Evolutionary conservation across 2,329 filamentous ascomycete species (phyloP).

Genomic region (Chalaropsis thielavioides): DNA sequence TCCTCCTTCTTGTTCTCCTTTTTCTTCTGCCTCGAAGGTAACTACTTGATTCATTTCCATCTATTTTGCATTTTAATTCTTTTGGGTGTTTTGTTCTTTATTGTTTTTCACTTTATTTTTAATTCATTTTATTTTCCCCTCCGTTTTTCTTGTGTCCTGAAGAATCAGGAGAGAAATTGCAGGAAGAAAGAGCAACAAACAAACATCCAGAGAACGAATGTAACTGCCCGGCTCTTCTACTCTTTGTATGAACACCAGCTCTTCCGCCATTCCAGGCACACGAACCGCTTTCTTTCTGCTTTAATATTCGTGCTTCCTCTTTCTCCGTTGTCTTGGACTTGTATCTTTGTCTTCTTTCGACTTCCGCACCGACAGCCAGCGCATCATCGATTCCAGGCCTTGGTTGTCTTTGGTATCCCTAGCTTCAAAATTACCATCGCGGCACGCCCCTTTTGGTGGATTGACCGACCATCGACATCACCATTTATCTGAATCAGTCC

Average conservation of each 20-base stretch:
- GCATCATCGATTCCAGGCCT: not conserved
- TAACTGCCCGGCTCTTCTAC: not conserved
- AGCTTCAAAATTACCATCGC: not conserved
- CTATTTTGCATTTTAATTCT: not conserved
- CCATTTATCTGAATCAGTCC: not conserved
- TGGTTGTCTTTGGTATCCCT: not conserved
- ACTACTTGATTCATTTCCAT: not conserved
- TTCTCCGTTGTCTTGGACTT: constrained; percentile 20
- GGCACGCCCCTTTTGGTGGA: not conserved
- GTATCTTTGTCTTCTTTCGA: not conserved
- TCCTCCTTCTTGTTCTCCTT: not conserved
- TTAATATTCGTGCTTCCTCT: not conserved
- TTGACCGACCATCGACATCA: not conserved
- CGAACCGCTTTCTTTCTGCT: not conserved
- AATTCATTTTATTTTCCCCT: constrained; percentile 11
- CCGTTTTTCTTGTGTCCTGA: not conserved
- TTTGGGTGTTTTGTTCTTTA: not conserved
- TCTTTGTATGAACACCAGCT: not conserved
- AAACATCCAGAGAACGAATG: not conserved
- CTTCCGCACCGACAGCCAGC: too few relatives aligned
- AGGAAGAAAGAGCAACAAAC: not conserved
- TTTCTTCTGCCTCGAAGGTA: not conserved
- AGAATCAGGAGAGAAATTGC: constrained; percentile 13
- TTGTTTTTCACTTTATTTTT: not conserved
- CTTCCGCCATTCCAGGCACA: not conserved